Percentiles rank a stretch among this genome's conserved stretches.
Conservation (phyloP, 2,329 filamentous ascomycete species). For the Paecilomyces variotii region DNA sequence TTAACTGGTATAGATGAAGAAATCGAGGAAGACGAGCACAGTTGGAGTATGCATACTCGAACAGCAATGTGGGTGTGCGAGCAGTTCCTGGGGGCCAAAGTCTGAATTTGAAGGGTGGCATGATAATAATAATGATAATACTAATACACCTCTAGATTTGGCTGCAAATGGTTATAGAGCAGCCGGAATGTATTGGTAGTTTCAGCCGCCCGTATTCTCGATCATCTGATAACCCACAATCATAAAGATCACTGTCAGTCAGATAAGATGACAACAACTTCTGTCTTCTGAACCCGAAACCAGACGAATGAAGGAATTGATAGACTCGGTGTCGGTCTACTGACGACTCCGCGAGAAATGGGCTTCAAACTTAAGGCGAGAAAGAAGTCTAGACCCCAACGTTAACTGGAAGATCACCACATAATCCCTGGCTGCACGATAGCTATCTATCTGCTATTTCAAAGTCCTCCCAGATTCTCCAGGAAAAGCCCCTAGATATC, state of each 20-base stretch:
- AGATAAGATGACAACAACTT: neutral
- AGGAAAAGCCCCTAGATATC: neutral
- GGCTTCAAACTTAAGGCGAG: neutral
- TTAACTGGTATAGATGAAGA: slow-evolving; percentile 6
- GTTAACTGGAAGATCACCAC: neutral
- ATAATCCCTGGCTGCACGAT: neutral
- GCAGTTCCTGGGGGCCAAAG: slow-evolving; percentile 23
- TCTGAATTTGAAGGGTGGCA: neutral
- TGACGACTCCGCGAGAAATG: neutral
- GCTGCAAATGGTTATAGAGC: neutral
- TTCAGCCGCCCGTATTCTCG: neutral
- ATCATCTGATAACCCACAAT: neutral
- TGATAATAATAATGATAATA: neutral
- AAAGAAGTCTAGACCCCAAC: neutral
- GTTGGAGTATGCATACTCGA: slow-evolving; percentile 33
- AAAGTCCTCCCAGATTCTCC: neutral
- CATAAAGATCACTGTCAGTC: neutral
- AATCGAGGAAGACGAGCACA: slow-evolving; percentile 17
- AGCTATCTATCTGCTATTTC: neutral
- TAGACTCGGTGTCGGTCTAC: neutral
- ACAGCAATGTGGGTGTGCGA: slow-evolving; percentile 39
- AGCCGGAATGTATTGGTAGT: neutral
- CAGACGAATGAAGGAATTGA: neutral
- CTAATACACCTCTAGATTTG: neutral
- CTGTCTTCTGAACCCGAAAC: neutral